phyloP scores from a whole-genome alignment of 148 eudicot species.

The Camellia lanceoleosa region DNA sequence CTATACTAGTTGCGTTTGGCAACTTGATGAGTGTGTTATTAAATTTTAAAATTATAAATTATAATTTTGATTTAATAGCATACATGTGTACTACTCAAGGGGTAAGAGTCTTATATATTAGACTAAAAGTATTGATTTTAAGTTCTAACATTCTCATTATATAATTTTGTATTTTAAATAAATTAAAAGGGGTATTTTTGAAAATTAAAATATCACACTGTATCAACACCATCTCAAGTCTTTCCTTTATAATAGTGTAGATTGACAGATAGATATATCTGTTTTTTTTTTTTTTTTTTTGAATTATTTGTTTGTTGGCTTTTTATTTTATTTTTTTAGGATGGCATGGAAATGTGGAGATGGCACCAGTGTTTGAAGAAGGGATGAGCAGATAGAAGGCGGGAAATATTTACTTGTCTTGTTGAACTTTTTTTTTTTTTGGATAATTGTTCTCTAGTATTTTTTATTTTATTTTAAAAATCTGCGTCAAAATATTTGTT shows the following conservation, averaged over 20 bases:
- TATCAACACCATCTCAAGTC: background rate
- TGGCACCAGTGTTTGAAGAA: conserved; percentile 8
- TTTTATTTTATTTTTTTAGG: conserved; percentile 6
- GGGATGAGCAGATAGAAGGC: conserved; percentile 17
- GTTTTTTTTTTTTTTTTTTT: background rate
- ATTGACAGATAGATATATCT: background rate
- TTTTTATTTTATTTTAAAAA: too few relatives aligned
- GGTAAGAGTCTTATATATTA: too few relatives aligned
- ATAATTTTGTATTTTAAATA: too few relatives aligned
- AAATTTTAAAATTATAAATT: background rate
- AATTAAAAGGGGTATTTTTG: too few relatives aligned
- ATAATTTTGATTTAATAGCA: too few relatives aligned
- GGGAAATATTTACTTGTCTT: background rate
- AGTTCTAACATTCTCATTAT: too few relatives aligned
- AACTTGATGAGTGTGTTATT: background rate
- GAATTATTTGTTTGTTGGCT: background rate
- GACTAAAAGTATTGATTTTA: too few relatives aligned
- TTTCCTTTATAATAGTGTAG: background rate
- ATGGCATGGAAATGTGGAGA: conserved; percentile 17
- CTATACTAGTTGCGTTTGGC: too few relatives aligned
- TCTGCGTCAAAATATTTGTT: background rate
- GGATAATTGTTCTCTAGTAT: too few relatives aligned
- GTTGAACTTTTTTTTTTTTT: background rate
- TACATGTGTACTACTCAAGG: too few relatives aligned
- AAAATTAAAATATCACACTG: too few relatives aligned